A percentile compares a stretch with the other conserved stretches of the same genome.
Conservation (phyloP, 345 rosid species). For the Hevea brasiliensis region DNA sequence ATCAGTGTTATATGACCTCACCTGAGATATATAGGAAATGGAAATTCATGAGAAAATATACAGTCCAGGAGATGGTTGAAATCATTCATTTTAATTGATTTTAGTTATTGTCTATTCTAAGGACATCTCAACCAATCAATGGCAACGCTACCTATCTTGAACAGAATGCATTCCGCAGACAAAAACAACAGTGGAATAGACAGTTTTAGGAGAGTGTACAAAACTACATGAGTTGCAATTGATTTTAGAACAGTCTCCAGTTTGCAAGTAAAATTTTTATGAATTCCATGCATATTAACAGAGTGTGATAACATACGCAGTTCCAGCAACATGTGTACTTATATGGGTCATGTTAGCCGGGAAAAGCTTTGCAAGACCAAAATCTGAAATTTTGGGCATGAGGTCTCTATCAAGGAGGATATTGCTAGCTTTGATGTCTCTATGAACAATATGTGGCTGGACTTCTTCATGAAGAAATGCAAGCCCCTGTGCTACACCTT, state of each 20-base stretch:
- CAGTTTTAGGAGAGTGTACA: no score
- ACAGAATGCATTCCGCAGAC: no score
- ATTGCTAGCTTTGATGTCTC: conserved; percentile 82
- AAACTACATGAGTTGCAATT: no score
- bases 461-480: conserved; percentile 71
- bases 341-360: conserved; percentile 59
- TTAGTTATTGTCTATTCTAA: no score
- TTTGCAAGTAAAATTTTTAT: no score
- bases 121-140: no score
- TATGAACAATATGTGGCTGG: conserved; percentile 58
- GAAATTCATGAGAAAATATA: not conserved
- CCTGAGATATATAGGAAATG: not conserved
- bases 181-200: no score
- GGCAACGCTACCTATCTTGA: no score
- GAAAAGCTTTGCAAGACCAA: conserved; percentile 76
- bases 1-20: not conserved
- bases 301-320: conserved; percentile 42
- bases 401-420: conserved; percentile 60
- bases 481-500: conserved; percentile 67
- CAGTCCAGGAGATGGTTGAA: not conserved
- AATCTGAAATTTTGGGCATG: conserved; percentile 67
- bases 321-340: conserved; percentile 75
- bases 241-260: no score
- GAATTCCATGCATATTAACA: conserved; percentile 3
- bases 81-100: no score